Percentiles rank a stretch among this genome's conserved stretches.
Conservation (phyloP, 2,329 filamentous ascomycete genomes). For the Aspergillus latus region DNA sequence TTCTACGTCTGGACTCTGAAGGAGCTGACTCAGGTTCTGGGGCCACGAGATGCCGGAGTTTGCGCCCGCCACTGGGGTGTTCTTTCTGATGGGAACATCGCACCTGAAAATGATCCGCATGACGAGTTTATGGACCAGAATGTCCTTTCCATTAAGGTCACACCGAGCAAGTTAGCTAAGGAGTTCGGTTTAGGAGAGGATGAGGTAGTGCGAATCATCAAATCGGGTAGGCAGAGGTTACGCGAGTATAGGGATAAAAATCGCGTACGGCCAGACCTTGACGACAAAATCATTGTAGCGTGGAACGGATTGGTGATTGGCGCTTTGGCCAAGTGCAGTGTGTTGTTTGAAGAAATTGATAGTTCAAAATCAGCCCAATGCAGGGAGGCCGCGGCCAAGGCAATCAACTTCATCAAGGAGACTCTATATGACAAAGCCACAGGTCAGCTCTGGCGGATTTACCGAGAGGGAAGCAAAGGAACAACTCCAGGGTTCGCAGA, state of each 20-base stretch:
- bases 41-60: conserved; percentile 66
- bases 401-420: conserved; percentile 69
- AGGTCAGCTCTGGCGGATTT: conserved; percentile 70
- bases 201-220: conserved; percentile 67
- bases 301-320: conserved; percentile 90
- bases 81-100: conserved; percentile 79
- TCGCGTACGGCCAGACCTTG: conserved; percentile 72
- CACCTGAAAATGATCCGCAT: conserved; percentile 77
- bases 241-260: conserved; percentile 70
- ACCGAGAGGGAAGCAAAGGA: conserved; percentile 63
- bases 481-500: conserved; percentile 80
- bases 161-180: conserved; percentile 66
- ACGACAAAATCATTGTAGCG: conserved; percentile 82
- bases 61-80: conserved; percentile 84
- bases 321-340: conserved; percentile 71
- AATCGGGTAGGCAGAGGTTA: conserved; percentile 66
- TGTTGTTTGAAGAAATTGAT: conserved; percentile 63
- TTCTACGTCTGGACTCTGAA: conserved; percentile 93
- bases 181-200: conserved; percentile 71
- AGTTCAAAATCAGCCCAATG: conserved; percentile 60
- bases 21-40: conserved; percentile 77
- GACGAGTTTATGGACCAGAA: conserved; percentile 96
- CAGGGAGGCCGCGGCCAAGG: conserved; percentile 63
- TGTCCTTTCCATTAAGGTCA: conserved; percentile 71
- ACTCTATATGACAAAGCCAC: conserved; percentile 68